A percentile compares a stretch with the other conserved stretches of the same genome.
Conservation (phyloP, 805 yeast species). For the Candida alai region DNA sequence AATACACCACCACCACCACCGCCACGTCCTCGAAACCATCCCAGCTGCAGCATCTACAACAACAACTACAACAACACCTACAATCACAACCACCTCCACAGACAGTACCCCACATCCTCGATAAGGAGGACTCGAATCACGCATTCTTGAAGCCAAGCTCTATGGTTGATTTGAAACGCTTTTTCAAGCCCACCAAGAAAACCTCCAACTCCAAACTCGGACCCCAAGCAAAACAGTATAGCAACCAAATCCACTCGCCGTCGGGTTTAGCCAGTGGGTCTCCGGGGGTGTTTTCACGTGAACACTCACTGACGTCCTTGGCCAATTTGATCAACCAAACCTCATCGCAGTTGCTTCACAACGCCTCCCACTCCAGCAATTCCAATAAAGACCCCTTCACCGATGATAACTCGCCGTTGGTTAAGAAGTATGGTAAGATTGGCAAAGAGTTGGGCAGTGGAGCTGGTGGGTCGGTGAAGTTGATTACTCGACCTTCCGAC, state of each 20-base stretch:
- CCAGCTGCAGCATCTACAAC: conserved; percentile 1
- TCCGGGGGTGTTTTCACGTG: conserved; percentile 19
- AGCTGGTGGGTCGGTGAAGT: conserved; percentile 87
- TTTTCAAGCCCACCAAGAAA: conserved; percentile 57
- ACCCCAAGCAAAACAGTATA: conserved; percentile 17
- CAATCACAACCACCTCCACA: conserved; percentile 7
- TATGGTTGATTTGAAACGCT: conserved; percentile 70
- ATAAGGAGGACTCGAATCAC: conserved; percentile 25
- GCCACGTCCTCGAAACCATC: conserved; percentile 2
- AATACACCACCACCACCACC: not conserved
- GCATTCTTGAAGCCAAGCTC: conserved; percentile 38
- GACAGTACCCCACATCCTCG: conserved; percentile 2
- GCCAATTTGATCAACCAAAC: conserved; percentile 36
- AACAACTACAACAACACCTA: conserved; percentile 1
- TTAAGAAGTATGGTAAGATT: conserved; percentile 73
- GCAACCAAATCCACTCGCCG: conserved; percentile 26
- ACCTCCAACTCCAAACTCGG: conserved; percentile 14
- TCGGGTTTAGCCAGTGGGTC: not conserved
- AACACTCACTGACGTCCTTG: conserved; percentile 34
- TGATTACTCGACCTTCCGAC: conserved; percentile 67
- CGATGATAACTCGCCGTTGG: conserved; percentile 50
- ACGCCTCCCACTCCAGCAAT: conserved; percentile 34
- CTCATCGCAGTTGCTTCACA: conserved; percentile 33
- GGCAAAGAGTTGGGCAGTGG: conserved; percentile 92
- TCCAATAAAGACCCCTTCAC: conserved; percentile 35